Evolutionary conservation across 495 filamentous ascomycete genomes (phyloP).

Genomic region (Xylaria telfairii): DNA sequence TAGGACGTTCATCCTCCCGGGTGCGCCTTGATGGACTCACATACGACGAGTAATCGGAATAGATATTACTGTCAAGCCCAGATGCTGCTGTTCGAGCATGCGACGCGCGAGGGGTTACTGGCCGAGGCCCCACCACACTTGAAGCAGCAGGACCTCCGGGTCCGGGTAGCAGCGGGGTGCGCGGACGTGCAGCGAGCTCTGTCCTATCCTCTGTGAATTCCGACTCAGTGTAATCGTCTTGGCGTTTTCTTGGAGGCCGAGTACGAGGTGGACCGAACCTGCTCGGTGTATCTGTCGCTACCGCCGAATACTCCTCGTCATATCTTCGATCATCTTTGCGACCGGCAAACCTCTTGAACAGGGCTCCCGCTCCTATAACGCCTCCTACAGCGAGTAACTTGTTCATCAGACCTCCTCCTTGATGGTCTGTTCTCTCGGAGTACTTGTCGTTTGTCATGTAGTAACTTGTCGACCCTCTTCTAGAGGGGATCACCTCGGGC

Average conservation of each 20-base stretch:
- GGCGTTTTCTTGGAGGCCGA: slow-evolving; percentile 40
- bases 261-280: slow-evolving; percentile 42
- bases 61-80: slow-evolving; percentile 48
- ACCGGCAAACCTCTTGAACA: slow-evolving; percentile 69
- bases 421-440: slow-evolving; percentile 46
- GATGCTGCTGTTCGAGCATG: slow-evolving; percentile 44
- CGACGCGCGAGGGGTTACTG: slow-evolving; percentile 50
- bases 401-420: slow-evolving; percentile 65
- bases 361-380: slow-evolving; percentile 66
- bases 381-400: slow-evolving; percentile 71
- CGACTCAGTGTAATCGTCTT: slow-evolving; percentile 46
- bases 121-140: slow-evolving; percentile 42
- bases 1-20: slow-evolving; percentile 40
- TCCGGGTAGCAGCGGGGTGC: slow-evolving; percentile 47
- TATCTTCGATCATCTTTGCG: slow-evolving; percentile 61
- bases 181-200: slow-evolving; percentile 42
- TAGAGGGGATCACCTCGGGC: slow-evolving; percentile 57
- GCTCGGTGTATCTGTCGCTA: slow-evolving; percentile 59
- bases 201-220: slow-evolving; percentile 57
- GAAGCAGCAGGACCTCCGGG: slow-evolving; percentile 46
- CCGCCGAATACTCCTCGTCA: slow-evolving; percentile 63
- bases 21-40: slow-evolving; percentile 52
- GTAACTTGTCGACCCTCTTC: slow-evolving; percentile 56
- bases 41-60: slow-evolving; percentile 60
- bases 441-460: slow-evolving; percentile 68